Base-by-base conservation (phyloP, 345 rosid genomes). In the Boechera retrofracta region DNA sequence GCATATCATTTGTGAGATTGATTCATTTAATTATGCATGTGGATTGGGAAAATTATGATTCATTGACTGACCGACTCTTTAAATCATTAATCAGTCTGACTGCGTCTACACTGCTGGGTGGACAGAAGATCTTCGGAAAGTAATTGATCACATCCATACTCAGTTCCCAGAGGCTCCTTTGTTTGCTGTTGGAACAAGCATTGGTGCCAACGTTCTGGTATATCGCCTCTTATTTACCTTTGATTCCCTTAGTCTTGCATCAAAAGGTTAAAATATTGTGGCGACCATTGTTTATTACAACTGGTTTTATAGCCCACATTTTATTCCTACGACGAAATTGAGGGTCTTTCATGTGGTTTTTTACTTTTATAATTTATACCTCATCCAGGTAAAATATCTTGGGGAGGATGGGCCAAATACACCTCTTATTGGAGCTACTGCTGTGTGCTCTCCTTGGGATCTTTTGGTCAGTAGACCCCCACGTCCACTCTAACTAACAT, bases 361-460 rank as follows among this genome's bases (percentile, higher is more conserved):
- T 52, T 11, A 67, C 16, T 77, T 51, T 29, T 12, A n/a, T 51
- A 28, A 32, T 35, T 51, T 41, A 32, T 38, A 67, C 39, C 31
- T 33, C 7, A 31, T 80, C 31, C 85, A 94, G 98, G 98, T 91
- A 56, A 94, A 94, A 81, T 94, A 94, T 85, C 98, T 91, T 68
- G 98, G 97, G 16, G 98, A 91, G 82, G 87, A 90, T 35, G 89
- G 89, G 47, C 87, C 83, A 69, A 77, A 80, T 58, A 85, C 89
- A 74, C 93, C 94, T 21, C 51, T 90, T 82, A 85, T 90, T 62
- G 98, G 97, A 54, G 98, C 97, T 66, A 90, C 78, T 26, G 97
- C 95, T 77, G 80, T 94, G 80, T 88, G 97, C 82, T 86, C 85
- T 74, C 97, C 98, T 24, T 92, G 97, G 97, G 98, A 92, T 85